A percentile compares a stretch with the other conserved stretches of the same genome.
Conservation (phyloP, 768 basidiomycete genomes). For the Austroboletus eburneus region DNA sequence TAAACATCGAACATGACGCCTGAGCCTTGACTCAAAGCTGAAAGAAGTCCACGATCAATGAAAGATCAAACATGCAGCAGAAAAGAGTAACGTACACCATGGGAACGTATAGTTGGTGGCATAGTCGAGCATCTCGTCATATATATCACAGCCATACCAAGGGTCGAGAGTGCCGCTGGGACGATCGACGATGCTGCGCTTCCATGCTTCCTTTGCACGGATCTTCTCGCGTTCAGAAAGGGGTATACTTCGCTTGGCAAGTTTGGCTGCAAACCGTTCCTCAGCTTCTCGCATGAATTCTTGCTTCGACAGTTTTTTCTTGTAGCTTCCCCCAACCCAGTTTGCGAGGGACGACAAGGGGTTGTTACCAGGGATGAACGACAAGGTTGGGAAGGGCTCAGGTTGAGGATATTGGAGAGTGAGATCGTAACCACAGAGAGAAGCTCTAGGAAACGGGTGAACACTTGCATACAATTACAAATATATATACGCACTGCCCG, state of each 20-base stretch:
- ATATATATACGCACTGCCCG: slow-evolving; percentile 48
- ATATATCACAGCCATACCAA: slow-evolving; percentile 64
- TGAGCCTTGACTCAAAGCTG: slow-evolving; percentile 18
- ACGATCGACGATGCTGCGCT: slow-evolving; percentile 44
- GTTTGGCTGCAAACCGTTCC: slow-evolving; percentile 17
- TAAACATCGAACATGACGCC: slow-evolving; percentile 45
- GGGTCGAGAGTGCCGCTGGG: slow-evolving; percentile 54
- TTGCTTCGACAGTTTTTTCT: slow-evolving; percentile 13
- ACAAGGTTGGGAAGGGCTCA: slow-evolving; percentile 41
- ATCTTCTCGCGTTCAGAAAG: slow-evolving; percentile 24
- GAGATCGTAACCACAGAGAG: slow-evolving; percentile 62
- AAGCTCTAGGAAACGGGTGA: slow-evolving; percentile 37
- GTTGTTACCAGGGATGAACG: slow-evolving; percentile 14
- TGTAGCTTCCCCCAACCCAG: slow-evolving; percentile 19
- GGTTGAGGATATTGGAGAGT: slow-evolving; percentile 68
- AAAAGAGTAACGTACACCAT: slow-evolving; percentile 41
- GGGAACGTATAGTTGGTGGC: slow-evolving; percentile 70
- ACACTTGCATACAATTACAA: neutral
- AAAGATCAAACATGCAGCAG: slow-evolving; percentile 1
- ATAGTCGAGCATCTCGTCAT: slow-evolving; percentile 66
- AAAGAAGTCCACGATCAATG: neutral
- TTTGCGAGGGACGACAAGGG: neutral
- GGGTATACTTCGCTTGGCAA: slow-evolving; percentile 20
- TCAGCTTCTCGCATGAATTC: slow-evolving; percentile 20
- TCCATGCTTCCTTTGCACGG: slow-evolving; percentile 30